Evolutionary conservation across 306 rosid genomes (phyloP).

Genomic region (Lupinus albus): DNA sequence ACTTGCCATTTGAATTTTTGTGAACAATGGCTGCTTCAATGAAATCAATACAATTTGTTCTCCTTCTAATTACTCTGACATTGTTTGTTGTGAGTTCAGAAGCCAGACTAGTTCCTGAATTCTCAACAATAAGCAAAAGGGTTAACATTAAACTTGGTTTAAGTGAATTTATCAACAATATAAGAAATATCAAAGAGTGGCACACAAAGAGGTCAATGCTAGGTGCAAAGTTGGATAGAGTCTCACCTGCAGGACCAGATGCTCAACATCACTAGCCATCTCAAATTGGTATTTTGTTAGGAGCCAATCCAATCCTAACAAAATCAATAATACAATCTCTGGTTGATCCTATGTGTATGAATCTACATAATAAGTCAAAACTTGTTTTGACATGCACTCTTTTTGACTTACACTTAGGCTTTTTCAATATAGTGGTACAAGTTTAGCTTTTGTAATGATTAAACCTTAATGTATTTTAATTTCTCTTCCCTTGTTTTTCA

Average conservation of each 20-base stretch:
- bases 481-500: not conserved
- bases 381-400: not conserved
- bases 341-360: not conserved
- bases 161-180: slow-evolving; percentile 25
- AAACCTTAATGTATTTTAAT: not conserved
- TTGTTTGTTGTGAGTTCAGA: slow-evolving; percentile 33
- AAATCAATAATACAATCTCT: not conserved
- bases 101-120: slow-evolving; percentile 28
- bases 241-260: slow-evolving; percentile 59
- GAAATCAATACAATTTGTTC: slow-evolving; percentile 5
- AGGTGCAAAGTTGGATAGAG: slow-evolving; percentile 37
- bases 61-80: slow-evolving; percentile 23
- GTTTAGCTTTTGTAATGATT: slow-evolving; percentile 20
- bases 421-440: not conserved
- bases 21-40: slow-evolving; percentile 30
- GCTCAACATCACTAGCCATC: slow-evolving; percentile 54
- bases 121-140: slow-evolving; percentile 6
- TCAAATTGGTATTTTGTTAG: not conserved
- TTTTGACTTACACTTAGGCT: not conserved
- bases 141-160: slow-evolving; percentile 4
- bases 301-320: not conserved
- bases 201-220: slow-evolving; percentile 42
- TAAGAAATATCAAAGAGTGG: not conserved
- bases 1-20: slow-evolving; percentile 8
- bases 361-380: slow-evolving; percentile 5